These are phyloP conservation scores for Hibiscus tridactylites DNA, from an alignment of 345 rosid genomes.

Conservation along the genomic window DNA sequence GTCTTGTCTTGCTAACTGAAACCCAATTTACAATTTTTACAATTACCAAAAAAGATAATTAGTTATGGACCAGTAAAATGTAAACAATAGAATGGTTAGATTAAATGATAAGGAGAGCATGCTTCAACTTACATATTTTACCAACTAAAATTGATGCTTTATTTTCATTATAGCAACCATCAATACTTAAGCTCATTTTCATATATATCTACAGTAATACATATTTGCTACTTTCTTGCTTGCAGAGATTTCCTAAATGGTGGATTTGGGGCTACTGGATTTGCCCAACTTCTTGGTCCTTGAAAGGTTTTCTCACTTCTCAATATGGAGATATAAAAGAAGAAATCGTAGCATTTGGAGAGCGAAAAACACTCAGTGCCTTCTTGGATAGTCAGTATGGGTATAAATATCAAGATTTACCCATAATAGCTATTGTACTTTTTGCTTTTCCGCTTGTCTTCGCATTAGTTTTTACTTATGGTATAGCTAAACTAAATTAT, in stretches of 20 bases:
- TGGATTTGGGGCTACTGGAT: conserved; percentile 42
- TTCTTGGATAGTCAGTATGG: conserved; percentile 29
- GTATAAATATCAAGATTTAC: conserved; percentile 22
- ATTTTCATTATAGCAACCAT: background rate
- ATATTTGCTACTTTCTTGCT: background rate
- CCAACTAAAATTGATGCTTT: background rate
- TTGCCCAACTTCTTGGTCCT: conserved; percentile 32
- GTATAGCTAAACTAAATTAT: conserved; percentile 33
- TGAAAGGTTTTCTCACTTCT: conserved; percentile 31
- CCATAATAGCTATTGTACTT: conserved; percentile 16
- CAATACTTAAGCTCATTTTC: background rate
- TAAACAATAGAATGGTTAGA: background rate
- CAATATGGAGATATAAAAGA: conserved; percentile 34
- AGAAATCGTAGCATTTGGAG: conserved; percentile 23
- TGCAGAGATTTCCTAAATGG: conserved; percentile 42
- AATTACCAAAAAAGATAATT: background rate
- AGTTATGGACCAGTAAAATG: background rate
- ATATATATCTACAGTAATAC: background rate
- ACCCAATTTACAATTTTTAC: background rate
- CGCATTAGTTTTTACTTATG: conserved; percentile 20
- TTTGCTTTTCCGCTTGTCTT: conserved; percentile 24
- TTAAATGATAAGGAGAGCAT: background rate
- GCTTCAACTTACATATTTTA: background rate
- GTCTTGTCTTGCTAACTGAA: background rate
- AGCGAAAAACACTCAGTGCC: conserved; percentile 8